These are phyloP conservation scores for Macrolepiota dolichaula DNA, from an alignment of 768 basidiomycete species.

Conservation along the genomic window DNA sequence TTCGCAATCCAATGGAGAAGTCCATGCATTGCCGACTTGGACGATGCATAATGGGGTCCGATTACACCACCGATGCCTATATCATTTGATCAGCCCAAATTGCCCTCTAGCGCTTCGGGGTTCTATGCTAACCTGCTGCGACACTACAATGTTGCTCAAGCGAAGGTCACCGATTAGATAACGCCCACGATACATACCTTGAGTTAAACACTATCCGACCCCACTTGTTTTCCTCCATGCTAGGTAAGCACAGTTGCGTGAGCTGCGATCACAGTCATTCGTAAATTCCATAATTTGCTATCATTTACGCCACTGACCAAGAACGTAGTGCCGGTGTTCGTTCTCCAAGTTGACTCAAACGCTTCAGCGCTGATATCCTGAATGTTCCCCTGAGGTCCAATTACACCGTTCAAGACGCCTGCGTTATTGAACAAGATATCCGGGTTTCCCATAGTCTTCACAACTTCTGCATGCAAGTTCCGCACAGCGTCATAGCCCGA, in stretches of 20 bases:
- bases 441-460: conserved; percentile 40
- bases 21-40: conserved; percentile 53
- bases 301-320: conserved; percentile 29
- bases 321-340: conserved; percentile 43
- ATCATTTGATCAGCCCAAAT: background rate
- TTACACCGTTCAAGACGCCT: conserved; percentile 35
- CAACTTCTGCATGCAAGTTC: conserved; percentile 38
- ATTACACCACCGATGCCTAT: conserved; percentile 48
- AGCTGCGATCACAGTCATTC: conserved; percentile 26
- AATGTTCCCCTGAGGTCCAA: conserved; percentile 45
- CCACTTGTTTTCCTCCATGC: conserved; percentile 46
- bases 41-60: conserved; percentile 56
- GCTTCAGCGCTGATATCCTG: conserved; percentile 38
- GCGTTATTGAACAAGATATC: conserved; percentile 54
- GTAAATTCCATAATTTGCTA: background rate
- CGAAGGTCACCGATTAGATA: background rate
- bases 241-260: conserved; percentile 46
- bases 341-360: conserved; percentile 46
- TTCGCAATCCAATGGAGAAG: conserved; percentile 52
- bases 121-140: conserved; percentile 32
- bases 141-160: conserved; percentile 27
- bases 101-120: background rate
- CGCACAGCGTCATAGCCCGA: conserved; percentile 42
- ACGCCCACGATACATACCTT: conserved; percentile 26
- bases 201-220: conserved; percentile 52